A percentile compares a stretch with the other conserved stretches of the same genome.
phyloP scores from a whole-genome alignment of 2,329 filamentous ascomycete species.

The Botrytis aclada region DNA sequence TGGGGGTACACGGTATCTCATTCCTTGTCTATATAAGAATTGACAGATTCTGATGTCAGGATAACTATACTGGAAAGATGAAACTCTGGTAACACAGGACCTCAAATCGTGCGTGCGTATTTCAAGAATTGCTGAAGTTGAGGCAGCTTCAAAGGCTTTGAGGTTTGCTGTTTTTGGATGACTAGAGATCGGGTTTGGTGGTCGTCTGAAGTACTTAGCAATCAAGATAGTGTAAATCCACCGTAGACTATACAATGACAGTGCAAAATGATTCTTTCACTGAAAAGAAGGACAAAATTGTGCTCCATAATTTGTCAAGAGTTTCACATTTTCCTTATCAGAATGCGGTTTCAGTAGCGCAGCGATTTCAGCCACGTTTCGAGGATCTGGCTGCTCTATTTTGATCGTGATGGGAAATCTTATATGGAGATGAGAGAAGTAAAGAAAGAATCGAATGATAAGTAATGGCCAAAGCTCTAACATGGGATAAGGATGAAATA shows the following conservation, averaged over 20 bases:
- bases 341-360: not conserved
- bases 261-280: not conserved
- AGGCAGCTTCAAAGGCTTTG: not conserved
- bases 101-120: not conserved
- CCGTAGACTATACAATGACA: not conserved
- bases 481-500: not conserved
- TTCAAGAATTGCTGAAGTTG: not conserved
- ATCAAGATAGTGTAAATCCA: not conserved
- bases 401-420: not conserved
- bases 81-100: too few relatives aligned
- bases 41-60: not conserved
- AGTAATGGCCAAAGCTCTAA: too few relatives aligned
- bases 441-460: not conserved
- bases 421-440: not conserved
- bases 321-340: not conserved
- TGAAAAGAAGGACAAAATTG: not conserved
- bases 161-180: not conserved
- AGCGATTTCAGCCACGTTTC: not conserved
- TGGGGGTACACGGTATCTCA: not conserved
- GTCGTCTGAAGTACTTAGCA: not conserved
- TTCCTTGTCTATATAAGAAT: not conserved
- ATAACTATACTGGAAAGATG: not conserved
- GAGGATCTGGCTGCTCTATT: not conserved
- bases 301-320: not conserved
- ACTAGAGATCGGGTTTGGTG: not conserved